phyloP scores from a whole-genome alignment of 495 filamentous ascomycete species.

The Penicillium parvum region DNA sequence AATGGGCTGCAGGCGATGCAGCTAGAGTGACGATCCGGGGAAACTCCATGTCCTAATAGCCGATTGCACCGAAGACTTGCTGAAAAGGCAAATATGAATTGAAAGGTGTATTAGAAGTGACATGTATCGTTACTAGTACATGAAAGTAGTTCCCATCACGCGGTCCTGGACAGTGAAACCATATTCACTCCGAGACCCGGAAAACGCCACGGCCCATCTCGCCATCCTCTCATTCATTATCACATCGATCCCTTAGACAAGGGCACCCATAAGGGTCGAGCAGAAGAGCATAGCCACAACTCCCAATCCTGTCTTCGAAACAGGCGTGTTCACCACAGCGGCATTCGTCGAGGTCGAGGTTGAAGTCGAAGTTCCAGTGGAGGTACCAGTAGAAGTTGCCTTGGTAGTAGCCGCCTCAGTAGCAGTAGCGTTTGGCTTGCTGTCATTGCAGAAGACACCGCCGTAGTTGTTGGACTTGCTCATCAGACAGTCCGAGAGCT shows the following conservation, averaged over 20 bases:
- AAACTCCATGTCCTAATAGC: not conserved
- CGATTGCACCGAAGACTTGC: too few species aligned
- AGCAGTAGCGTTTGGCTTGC: constrained; percentile 33
- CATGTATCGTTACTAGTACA: too few species aligned
- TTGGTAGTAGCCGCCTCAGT: constrained; percentile 30
- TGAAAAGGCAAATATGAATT: too few species aligned
- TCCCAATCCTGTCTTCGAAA: constrained; percentile 34
- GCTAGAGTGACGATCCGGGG: not conserved
- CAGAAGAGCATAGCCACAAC: constrained; percentile 36
- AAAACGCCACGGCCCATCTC: too few species aligned
- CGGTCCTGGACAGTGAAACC: too few species aligned
- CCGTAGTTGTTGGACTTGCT: constrained; percentile 26
- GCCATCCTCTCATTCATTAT: not conserved
- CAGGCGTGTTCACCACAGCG: constrained; percentile 12
- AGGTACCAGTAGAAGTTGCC: constrained; percentile 14
- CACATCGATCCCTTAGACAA: constrained; percentile 11
- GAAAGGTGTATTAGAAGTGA: too few species aligned
- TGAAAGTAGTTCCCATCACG: too few species aligned
- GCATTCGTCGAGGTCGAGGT: constrained; percentile 23
- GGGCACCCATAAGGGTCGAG: constrained; percentile 28
- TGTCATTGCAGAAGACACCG: constrained; percentile 38
- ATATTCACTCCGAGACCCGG: too few species aligned
- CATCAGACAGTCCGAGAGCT: constrained; percentile 34
- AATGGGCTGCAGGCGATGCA: not conserved
- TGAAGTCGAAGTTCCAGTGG: constrained; percentile 18